Percentiles rank a stretch among this genome's conserved stretches.
Evolutionary conservation across 257 asterid species (phyloP).

Genomic region (Ehretia macrophylla): DNA sequence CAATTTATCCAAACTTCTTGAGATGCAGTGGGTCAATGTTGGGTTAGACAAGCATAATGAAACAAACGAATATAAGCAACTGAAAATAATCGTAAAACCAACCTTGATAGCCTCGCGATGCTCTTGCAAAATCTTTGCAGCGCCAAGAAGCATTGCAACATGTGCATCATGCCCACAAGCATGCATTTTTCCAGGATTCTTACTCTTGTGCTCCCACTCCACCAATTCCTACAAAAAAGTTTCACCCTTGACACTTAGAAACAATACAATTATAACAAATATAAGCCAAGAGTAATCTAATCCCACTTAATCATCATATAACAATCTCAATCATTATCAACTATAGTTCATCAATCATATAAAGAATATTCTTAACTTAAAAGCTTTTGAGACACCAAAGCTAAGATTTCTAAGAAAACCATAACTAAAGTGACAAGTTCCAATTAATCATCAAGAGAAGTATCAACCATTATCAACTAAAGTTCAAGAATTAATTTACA

Average conservation of each 20-base stretch:
- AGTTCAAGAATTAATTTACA: too few species aligned
- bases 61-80: background rate
- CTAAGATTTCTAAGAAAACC: too few species aligned
- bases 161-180: constrained; percentile 99
- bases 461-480: too few species aligned
- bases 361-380: too few species aligned
- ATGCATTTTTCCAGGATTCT: constrained; percentile 84
- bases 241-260: background rate
- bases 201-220: constrained; percentile 97
- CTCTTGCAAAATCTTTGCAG: constrained; percentile 84
- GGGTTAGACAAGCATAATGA: background rate
- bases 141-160: constrained; percentile 96
- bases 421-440: too few species aligned
- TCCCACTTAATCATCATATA: too few species aligned
- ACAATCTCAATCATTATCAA: too few species aligned
- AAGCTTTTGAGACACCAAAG: too few species aligned
- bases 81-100: constrained; percentile 8
- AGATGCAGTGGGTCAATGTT: too few species aligned
- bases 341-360: too few species aligned
- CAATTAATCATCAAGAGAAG: too few species aligned
- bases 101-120: constrained; percentile 62
- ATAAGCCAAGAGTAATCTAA: background rate
- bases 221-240: constrained; percentile 67
- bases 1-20: background rate
- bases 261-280: background rate